Percentiles rank a stretch among this genome's conserved stretches.
These are phyloP conservation scores for Linderina pennispora DNA, from an alignment of 192 early-diverging fungal genomes.

Conservation along the genomic window DNA sequence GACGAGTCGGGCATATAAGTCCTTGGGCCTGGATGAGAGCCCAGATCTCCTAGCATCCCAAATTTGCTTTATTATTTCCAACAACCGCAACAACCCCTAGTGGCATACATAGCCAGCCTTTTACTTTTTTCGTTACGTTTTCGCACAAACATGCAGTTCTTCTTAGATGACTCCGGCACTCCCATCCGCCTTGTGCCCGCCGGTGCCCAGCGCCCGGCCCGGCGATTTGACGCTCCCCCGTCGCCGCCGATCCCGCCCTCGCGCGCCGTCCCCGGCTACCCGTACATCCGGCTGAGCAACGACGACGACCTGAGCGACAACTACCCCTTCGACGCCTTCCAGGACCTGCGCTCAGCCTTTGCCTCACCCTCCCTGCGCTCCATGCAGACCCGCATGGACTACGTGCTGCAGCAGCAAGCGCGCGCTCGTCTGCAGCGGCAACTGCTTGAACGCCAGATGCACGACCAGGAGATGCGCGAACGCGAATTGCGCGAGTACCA, in stretches of 20 bases:
- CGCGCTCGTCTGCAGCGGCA: slow-evolving; percentile 16
- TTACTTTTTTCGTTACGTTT: too few species aligned
- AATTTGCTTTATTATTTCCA: too few species aligned
- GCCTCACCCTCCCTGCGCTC: slow-evolving; percentile 7
- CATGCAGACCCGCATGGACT: slow-evolving; percentile 30
- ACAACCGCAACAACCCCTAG: too few species aligned
- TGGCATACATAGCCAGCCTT: too few species aligned
- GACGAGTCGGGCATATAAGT: too few species aligned
- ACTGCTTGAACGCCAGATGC: slow-evolving; percentile 23
- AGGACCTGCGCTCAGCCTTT: slow-evolving; percentile 40
- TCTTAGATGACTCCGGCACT: slow-evolving; percentile 19
- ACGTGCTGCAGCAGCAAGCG: slow-evolving; percentile 25
- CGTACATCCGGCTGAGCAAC: slow-evolving; percentile 29
- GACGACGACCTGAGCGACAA: slow-evolving; percentile 41
- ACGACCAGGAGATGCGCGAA: slow-evolving; percentile 14
- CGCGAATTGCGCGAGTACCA: slow-evolving; percentile 17
- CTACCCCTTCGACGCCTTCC: slow-evolving; percentile 42
- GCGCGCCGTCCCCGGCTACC: slow-evolving; percentile 29
- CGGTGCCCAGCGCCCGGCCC: slow-evolving; percentile 2
- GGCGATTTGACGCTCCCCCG: background rate
- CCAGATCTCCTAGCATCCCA: too few species aligned
- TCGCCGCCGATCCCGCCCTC: background rate
- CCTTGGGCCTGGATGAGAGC: too few species aligned
- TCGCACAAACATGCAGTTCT: slow-evolving; percentile 45
- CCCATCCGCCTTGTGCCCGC: slow-evolving; percentile 37